phyloP scores from a whole-genome alignment of 768 basidiomycete species.

The Termitomyces sp. region DNA sequence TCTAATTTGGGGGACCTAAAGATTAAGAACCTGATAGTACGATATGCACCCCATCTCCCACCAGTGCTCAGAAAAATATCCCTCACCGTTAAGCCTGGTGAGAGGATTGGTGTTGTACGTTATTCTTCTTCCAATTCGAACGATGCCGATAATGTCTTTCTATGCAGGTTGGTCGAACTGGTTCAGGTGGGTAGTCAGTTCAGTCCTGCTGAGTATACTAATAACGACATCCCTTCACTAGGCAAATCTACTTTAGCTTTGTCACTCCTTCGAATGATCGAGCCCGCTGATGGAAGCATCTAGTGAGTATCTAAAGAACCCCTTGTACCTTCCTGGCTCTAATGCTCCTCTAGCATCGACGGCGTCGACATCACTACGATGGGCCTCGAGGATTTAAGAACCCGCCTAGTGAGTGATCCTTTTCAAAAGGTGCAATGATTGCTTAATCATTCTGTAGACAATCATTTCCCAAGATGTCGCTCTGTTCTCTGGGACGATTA shows the following conservation, averaged over 20 bases:
- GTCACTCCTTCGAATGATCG: slow-evolving; percentile 59
- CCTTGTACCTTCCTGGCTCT: background rate
- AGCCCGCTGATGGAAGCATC: slow-evolving; percentile 53
- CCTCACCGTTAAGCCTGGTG: slow-evolving; percentile 54
- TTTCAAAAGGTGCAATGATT: background rate
- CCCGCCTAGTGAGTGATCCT: slow-evolving; percentile 43
- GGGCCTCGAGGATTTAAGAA: slow-evolving; percentile 66
- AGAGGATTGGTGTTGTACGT: slow-evolving; percentile 68
- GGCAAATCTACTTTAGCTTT: slow-evolving; percentile 59
- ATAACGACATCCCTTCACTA: slow-evolving; percentile 12
- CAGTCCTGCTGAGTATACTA: background rate
- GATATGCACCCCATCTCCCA: slow-evolving; percentile 61
- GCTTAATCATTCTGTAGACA: slow-evolving; percentile 36
- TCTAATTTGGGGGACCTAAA: slow-evolving; percentile 52
- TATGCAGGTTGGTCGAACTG: slow-evolving; percentile 60
- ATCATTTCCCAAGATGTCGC: slow-evolving; percentile 76
- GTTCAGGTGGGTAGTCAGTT: slow-evolving; percentile 42
- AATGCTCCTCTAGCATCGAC: slow-evolving; percentile 44
- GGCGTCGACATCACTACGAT: slow-evolving; percentile 65
- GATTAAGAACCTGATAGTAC: slow-evolving; percentile 56
- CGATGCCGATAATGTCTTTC: background rate
- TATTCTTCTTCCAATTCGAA: background rate
- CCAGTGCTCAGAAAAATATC: slow-evolving; percentile 54
- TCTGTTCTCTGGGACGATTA: slow-evolving; percentile 68
- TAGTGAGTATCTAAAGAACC: slow-evolving; percentile 33